These are phyloP conservation scores for Veloboletus limbatus DNA, from an alignment of 1,284 basidiomycete genomes.

Conservation along the genomic window DNA sequence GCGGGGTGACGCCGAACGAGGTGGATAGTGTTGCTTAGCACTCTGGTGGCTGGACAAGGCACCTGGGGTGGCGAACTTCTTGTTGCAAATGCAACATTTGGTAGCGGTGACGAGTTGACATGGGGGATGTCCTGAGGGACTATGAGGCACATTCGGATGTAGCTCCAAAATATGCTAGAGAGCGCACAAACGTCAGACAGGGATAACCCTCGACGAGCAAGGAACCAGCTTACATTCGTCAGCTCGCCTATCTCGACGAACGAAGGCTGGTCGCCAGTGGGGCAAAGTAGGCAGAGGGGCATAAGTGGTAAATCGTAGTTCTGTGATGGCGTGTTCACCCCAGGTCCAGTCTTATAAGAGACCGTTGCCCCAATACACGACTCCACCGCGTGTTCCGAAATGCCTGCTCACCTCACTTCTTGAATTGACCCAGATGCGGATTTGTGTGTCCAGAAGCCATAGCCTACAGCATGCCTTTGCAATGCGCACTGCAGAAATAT, in stretches of 20 bases:
- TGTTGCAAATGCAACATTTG: constrained; percentile 27
- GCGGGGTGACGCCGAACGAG: constrained; percentile 7
- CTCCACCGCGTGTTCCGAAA: constrained; percentile 32
- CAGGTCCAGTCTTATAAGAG: constrained; percentile 30
- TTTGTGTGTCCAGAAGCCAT: constrained; percentile 24
- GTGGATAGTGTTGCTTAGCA: constrained; percentile 23
- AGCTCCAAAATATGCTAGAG: constrained; percentile 25
- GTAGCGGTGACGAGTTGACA: constrained; percentile 8
- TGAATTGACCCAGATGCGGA: constrained; percentile 21
- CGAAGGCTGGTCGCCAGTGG: constrained; percentile 20
- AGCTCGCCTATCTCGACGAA: constrained; percentile 22
- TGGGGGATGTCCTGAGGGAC: neutral
- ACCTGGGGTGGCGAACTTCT: constrained; percentile 20
- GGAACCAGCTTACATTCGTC: constrained; percentile 17
- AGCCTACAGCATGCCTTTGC: constrained; percentile 28
- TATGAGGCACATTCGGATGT: constrained; percentile 14
- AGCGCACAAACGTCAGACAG: constrained; percentile 9
- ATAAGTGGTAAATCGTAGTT: constrained; percentile 24
- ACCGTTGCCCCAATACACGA: constrained; percentile 35
- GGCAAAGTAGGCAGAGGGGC: constrained; percentile 30
- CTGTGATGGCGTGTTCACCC: constrained; percentile 12
- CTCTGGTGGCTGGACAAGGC: constrained; percentile 24
- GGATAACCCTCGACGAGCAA: neutral
- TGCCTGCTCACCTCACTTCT: constrained; percentile 29
- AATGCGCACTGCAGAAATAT: constrained; percentile 19